phyloP scores from a whole-genome alignment of 208 protist species.

The Angomonas ambiguus region DNA sequence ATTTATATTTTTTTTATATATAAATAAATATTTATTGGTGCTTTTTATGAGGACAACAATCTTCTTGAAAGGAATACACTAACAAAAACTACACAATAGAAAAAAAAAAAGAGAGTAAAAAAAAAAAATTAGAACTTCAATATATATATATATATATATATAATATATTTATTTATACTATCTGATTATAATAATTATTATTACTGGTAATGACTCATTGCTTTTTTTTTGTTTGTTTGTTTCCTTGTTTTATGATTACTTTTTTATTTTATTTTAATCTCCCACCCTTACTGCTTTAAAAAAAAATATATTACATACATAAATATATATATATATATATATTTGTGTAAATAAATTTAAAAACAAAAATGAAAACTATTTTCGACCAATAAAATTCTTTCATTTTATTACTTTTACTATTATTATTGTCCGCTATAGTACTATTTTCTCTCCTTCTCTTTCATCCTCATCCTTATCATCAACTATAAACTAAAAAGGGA shows the following conservation, averaged over 20 bases:
- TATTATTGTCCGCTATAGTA: background rate
- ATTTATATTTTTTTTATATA: slow-evolving; percentile 9
- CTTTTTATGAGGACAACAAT: no score
- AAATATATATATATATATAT: background rate
- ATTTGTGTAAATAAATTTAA: slow-evolving; percentile 23
- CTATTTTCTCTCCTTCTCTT: slow-evolving; percentile 16
- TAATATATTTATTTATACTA: no score
- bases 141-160: background rate
- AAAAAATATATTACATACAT: background rate
- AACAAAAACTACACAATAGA: background rate
- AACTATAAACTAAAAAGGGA: background rate
- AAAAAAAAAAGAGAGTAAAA: slow-evolving; percentile 4
- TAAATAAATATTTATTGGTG: no score
- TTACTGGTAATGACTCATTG: no score
- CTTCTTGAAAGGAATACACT: no score
- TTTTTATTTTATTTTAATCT: no score
- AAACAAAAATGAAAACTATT: no score
- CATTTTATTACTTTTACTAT: slow-evolving; percentile 10
- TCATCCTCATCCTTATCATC: background rate
- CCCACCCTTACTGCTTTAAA: background rate
- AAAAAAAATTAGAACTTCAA: background rate
- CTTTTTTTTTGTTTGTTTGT: no score
- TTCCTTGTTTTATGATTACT: no score
- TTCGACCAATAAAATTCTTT: no score
- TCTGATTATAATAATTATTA: no score